These are phyloP conservation scores for Salix suchowensis DNA, from an alignment of 345 rosid species.

Conservation along the genomic window DNA sequence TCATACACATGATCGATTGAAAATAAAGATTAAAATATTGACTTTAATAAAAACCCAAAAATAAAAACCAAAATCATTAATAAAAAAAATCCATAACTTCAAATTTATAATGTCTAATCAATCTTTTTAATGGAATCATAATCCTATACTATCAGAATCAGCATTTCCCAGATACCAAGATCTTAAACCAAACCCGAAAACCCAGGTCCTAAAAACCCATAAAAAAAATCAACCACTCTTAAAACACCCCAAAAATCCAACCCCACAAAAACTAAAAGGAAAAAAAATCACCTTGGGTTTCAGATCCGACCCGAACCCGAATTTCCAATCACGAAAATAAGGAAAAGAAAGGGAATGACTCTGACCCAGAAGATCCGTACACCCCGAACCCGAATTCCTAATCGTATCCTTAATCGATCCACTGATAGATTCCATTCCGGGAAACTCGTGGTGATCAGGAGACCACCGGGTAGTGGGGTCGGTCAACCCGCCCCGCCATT, in stretches of 20 bases:
- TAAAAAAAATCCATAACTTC: neutral
- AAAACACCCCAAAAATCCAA: neutral
- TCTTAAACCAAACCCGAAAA: neutral
- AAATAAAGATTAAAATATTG: neutral
- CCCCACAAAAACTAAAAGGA: neutral
- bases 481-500: conserved; percentile 54
- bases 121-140: neutral
- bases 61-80: too few species aligned
- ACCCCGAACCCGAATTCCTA: conserved; percentile 43
- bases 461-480: conserved; percentile 49
- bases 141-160: neutral
- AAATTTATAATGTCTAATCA: neutral
- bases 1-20: neutral
- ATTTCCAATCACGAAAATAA: conserved; percentile 61
- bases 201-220: neutral
- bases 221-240: neutral
- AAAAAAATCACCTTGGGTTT: conserved; percentile 59
- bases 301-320: conserved; percentile 58
- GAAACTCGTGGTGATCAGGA: conserved; percentile 46
- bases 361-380: conserved; percentile 54
- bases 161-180: conserved; percentile 4
- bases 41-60: neutral
- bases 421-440: conserved; percentile 43
- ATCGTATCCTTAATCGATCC: conserved; percentile 8
- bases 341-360: conserved; percentile 57